A percentile compares a stretch with the other conserved stretches of the same genome.
Evolutionary conservation across 495 filamentous ascomycete genomes (phyloP).

Genomic region (Tuber microsphaerosporum): DNA sequence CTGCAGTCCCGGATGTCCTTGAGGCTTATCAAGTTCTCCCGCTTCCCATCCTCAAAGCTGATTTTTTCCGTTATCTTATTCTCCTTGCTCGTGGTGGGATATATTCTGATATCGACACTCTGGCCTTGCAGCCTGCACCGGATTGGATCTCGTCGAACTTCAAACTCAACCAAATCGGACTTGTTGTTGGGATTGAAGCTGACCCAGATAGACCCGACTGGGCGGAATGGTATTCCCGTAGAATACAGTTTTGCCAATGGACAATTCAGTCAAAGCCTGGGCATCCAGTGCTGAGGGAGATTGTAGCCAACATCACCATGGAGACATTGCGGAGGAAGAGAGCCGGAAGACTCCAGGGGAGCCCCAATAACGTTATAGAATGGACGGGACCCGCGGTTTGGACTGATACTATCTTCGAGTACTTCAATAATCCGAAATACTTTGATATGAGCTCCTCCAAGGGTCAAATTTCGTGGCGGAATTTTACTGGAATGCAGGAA

Average conservation of each 20-base stretch:
- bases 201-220: slow-evolving; percentile 90
- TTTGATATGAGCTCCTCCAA: slow-evolving; percentile 69
- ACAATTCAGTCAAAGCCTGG: slow-evolving; percentile 94
- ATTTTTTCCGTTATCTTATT: slow-evolving; percentile 96
- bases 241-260: slow-evolving; percentile 98
- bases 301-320: slow-evolving; percentile 77
- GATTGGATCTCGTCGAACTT: slow-evolving; percentile 81
- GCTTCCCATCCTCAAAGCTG: slow-evolving; percentile 83
- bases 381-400: slow-evolving; percentile 92
- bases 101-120: slow-evolving; percentile 94
- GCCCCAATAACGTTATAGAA: slow-evolving; percentile 79
- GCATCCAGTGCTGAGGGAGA: slow-evolving; percentile 81
- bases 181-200: slow-evolving; percentile 91
- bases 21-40: slow-evolving; percentile 85
- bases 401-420: slow-evolving; percentile 87
- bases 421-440: slow-evolving; percentile 85
- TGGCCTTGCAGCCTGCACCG: slow-evolving; percentile 68
- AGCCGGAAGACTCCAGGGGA: slow-evolving; percentile 57
- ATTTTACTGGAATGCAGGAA: slow-evolving; percentile 79
- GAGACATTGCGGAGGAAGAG: slow-evolving; percentile 71
- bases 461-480: slow-evolving; percentile 70
- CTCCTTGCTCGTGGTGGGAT: slow-evolving; percentile 88
- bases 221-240: slow-evolving; percentile 88
- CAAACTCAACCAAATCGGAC: slow-evolving; percentile 65
- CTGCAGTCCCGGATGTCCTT: slow-evolving; percentile 78